Conservation (phyloP, 2,329 filamentous ascomycete species). For the Trichoderma sp. region DNA sequence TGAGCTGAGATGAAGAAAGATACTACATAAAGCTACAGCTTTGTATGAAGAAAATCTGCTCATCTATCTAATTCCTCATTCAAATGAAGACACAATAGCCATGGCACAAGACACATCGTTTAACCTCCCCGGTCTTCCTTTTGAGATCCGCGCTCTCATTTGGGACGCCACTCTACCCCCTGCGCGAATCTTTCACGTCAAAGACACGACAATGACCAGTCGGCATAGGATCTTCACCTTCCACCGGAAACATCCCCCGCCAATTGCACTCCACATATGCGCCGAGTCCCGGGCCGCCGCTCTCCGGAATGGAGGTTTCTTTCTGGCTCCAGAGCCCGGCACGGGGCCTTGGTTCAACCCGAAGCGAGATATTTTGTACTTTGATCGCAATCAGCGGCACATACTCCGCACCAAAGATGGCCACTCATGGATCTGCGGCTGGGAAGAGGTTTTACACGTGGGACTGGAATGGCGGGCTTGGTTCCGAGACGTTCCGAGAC, state of each 20-base stretch:
- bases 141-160: slow-evolving; percentile 33
- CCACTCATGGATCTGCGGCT: slow-evolving; percentile 24
- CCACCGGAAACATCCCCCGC: slow-evolving; percentile 28
- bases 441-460: slow-evolving; percentile 32
- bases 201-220: slow-evolving; percentile 14
- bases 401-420: slow-evolving; percentile 23
- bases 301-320: slow-evolving; percentile 31
- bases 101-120: slow-evolving; percentile 4
- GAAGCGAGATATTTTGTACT: slow-evolving; percentile 33
- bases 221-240: slow-evolving; percentile 26
- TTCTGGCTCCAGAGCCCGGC: slow-evolving; percentile 19
- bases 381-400: slow-evolving; percentile 32
- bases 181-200: slow-evolving; percentile 35
- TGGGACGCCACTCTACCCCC: slow-evolving; percentile 34
- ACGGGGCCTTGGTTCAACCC: slow-evolving; percentile 33
- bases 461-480: slow-evolving; percentile 35
- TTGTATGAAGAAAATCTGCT: background rate
- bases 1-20: background rate
- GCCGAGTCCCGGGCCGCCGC: slow-evolving; percentile 32
- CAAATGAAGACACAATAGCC: background rate
- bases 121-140: slow-evolving; percentile 28
- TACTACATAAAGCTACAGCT: background rate
- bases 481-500: slow-evolving; percentile 30
- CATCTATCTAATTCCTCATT: background rate
- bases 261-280: slow-evolving; percentile 28